Evolutionary conservation across 2,329 filamentous ascomycete species (phyloP).

Genomic region (Scytalidium sp.): DNA sequence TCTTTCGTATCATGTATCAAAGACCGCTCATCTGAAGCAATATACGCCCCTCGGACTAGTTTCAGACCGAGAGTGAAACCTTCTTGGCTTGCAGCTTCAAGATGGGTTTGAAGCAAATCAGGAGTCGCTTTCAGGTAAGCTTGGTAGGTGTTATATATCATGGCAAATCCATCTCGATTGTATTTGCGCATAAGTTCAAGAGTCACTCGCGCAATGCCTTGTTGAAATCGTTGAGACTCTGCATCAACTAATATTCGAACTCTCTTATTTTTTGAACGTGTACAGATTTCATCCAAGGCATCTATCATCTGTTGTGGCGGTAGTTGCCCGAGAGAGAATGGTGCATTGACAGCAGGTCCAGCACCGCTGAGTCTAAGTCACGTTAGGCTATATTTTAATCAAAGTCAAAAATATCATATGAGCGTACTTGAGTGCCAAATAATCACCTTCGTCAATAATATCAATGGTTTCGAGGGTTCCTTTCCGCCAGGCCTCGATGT

Average conservation of each 20-base stretch:
- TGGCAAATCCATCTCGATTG: slow-evolving; percentile 38
- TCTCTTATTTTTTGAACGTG: slow-evolving; percentile 15
- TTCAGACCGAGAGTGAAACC: slow-evolving; percentile 50
- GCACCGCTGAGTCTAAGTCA: slow-evolving; percentile 42
- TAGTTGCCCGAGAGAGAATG: slow-evolving; percentile 33
- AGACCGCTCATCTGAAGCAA: slow-evolving; percentile 42
- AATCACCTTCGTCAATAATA: slow-evolving; percentile 49
- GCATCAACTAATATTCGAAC: slow-evolving; percentile 49
- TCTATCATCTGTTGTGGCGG: slow-evolving; percentile 41
- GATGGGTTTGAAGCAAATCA: slow-evolving; percentile 39
- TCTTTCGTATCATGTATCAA: slow-evolving; percentile 43
- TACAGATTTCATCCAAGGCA: slow-evolving; percentile 31
- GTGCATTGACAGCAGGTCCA: slow-evolving; percentile 37
- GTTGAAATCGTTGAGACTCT: slow-evolving; percentile 50
- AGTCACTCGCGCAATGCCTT: slow-evolving; percentile 49
- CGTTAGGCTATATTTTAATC: slow-evolving; percentile 4
- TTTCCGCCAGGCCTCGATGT: slow-evolving; percentile 38
- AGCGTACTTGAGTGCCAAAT: slow-evolving; percentile 47
- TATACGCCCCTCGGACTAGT: slow-evolving; percentile 51
- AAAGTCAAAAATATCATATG: neutral
- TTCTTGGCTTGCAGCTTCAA: slow-evolving; percentile 40
- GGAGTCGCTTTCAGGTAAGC: slow-evolving; percentile 48
- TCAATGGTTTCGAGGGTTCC: slow-evolving; percentile 50
- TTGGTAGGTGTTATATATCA: slow-evolving; percentile 50
- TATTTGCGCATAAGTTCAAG: slow-evolving; percentile 50